Evolutionary conservation across 805 yeast species (phyloP).

Genomic region (Kodamaea hsintzibuensis): DNA sequence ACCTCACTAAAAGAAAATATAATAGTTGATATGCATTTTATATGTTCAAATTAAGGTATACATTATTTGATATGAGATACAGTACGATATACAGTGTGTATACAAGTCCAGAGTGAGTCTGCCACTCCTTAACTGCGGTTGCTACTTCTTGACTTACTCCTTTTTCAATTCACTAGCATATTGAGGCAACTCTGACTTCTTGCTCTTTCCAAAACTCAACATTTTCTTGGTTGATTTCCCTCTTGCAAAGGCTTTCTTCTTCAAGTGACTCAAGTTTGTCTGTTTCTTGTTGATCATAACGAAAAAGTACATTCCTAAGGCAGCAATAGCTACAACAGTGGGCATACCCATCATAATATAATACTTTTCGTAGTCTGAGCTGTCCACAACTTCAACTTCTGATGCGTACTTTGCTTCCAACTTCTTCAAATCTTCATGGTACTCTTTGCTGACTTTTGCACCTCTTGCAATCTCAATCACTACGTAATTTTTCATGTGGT

Average conservation of each 20-base stretch:
- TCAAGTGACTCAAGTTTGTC: constrained; percentile 44
- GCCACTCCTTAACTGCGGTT: neutral
- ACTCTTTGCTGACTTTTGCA: constrained; percentile 51
- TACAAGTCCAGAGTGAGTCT: neutral
- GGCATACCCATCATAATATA: constrained; percentile 71
- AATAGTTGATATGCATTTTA: neutral
- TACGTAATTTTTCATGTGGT: constrained; percentile 43
- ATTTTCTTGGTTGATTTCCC: constrained; percentile 29
- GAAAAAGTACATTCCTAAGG: constrained; percentile 65
- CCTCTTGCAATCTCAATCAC: constrained; percentile 51
- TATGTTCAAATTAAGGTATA: neutral
- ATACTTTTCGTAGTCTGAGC: constrained; percentile 55
- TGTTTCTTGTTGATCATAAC: constrained; percentile 48
- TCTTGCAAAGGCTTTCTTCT: constrained; percentile 30
- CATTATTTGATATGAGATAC: neutral
- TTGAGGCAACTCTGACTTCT: constrained; percentile 34
- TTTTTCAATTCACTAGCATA: constrained; percentile 18
- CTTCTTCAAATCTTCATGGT: constrained; percentile 43
- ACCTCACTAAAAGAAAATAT: too few species aligned
- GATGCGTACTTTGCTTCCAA: constrained; percentile 34
- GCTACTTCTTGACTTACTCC: constrained; percentile 6
- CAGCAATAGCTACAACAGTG: constrained; percentile 58
- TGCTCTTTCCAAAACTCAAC: constrained; percentile 25
- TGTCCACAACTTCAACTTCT: constrained; percentile 46
- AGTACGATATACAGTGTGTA: neutral